phyloP scores from a whole-genome alignment of 2,329 filamentous ascomycete genomes.

The Neoascochyta sp. region DNA sequence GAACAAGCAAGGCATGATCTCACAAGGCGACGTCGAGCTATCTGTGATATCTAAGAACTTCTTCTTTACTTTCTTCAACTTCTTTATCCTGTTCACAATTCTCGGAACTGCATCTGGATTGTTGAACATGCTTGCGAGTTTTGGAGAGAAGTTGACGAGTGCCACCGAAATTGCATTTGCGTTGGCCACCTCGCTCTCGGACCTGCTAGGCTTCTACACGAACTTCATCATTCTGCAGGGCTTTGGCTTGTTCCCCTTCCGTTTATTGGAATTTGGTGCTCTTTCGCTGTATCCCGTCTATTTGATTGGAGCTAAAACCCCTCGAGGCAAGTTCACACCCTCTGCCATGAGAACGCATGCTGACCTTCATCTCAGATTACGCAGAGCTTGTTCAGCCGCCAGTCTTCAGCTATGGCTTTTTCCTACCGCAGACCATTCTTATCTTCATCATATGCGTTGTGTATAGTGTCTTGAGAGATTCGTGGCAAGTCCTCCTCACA shows the following conservation, averaged over 20 bases:
- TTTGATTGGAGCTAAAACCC: conserved; percentile 75
- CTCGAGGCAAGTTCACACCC: conserved; percentile 51
- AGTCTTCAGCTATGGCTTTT: conserved; percentile 93
- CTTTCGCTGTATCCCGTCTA: conserved; percentile 80
- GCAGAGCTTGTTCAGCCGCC: conserved; percentile 78
- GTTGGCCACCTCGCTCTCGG: conserved; percentile 71
- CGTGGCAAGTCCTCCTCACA: conserved; percentile 76
- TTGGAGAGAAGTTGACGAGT: conserved; percentile 73
- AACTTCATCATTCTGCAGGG: conserved; percentile 93
- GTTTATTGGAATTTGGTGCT: conserved; percentile 83
- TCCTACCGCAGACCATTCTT: conserved; percentile 84
- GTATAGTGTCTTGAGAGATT: conserved; percentile 79
- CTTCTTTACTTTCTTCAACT: conserved; percentile 99
- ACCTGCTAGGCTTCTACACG: conserved; percentile 78
- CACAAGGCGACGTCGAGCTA: conserved; percentile 87
- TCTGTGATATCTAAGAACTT: conserved; percentile 98
- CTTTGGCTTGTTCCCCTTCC: conserved; percentile 88
- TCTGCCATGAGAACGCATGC: neutral
- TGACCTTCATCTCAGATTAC: conserved; percentile 56
- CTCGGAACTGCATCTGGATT: conserved; percentile 78
- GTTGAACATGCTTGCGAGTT: conserved; percentile 57
- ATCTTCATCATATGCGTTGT: conserved; percentile 94
- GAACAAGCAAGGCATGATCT: conserved; percentile 90
- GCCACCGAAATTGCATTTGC: conserved; percentile 72
- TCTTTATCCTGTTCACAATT: conserved; percentile 90